phyloP scores from a whole-genome alignment of 331 rosid genomes.

The Acacia concinna region DNA sequence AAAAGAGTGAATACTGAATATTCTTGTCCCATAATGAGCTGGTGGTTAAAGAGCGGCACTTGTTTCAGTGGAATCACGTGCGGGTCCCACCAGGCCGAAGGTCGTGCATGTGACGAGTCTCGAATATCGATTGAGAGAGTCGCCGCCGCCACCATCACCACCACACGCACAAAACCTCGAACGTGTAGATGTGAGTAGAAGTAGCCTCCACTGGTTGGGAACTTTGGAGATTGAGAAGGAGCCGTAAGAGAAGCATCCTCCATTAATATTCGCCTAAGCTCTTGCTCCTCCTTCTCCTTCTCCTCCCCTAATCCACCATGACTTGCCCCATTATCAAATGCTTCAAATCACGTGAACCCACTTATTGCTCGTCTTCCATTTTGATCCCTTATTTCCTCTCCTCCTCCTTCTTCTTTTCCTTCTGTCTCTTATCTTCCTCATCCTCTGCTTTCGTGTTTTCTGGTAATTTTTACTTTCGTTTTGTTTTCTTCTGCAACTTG shows the following conservation, averaged over 20 bases:
- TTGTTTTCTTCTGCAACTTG: not conserved
- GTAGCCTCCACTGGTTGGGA: not conserved
- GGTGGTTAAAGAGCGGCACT: not conserved
- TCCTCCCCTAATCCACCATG: constrained; percentile 23
- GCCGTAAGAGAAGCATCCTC: not conserved
- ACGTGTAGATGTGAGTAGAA: not conserved
- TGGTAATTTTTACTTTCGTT: constrained; percentile 30
- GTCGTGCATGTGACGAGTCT: constrained; percentile 26
- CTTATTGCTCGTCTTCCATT: not conserved
- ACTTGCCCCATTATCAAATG: constrained; percentile 13
- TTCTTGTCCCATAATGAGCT: not conserved
- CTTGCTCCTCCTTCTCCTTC: not conserved
- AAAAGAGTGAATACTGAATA: not conserved
- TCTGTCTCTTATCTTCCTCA: constrained; percentile 8
- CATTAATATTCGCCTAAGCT: no score
- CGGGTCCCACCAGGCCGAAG: not conserved
- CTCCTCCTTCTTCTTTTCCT: not conserved
- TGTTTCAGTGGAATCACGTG: not conserved
- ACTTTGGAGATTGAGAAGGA: not conserved
- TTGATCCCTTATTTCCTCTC: constrained; percentile 16
- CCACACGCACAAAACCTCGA: not conserved
- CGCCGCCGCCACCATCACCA: constrained; percentile 23
- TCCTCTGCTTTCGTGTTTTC: constrained; percentile 33
- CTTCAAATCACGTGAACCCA: constrained; percentile 15
- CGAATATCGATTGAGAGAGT: not conserved